These are phyloP conservation scores for Bauhinia variegata DNA, from an alignment of 306 rosid genomes.

Conservation along the genomic window DNA sequence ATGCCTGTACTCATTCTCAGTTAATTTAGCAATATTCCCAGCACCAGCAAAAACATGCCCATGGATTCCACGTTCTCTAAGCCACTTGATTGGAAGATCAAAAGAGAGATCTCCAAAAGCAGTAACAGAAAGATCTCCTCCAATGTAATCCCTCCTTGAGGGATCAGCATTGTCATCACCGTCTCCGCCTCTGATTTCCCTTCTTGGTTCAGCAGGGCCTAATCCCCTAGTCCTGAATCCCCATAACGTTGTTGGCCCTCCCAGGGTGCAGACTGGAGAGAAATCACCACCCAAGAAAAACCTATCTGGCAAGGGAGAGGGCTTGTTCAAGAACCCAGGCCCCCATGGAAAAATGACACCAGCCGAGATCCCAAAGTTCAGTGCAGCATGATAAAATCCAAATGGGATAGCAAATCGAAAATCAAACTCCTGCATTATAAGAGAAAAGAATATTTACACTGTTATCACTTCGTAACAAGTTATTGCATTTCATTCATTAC, in stretches of 20 bases:
- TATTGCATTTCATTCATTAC: constrained; percentile 25
- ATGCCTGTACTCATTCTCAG: constrained; percentile 71
- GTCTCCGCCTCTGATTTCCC: constrained; percentile 54
- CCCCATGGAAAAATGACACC: constrained; percentile 94
- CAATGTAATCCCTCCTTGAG: constrained; percentile 67
- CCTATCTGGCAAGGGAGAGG: constrained; percentile 87
- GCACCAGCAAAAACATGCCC: constrained; percentile 94
- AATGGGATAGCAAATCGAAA: constrained; percentile 85
- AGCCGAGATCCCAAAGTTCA: constrained; percentile 83
- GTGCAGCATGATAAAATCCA: constrained; percentile 79
- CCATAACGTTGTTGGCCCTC: constrained; percentile 85
- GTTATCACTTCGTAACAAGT: constrained; percentile 4
- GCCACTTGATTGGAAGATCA: constrained; percentile 83
- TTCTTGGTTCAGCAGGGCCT: constrained; percentile 83
- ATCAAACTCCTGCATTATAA: constrained; percentile 76
- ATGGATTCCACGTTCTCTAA: constrained; percentile 87
- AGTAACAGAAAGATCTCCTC: constrained; percentile 96
- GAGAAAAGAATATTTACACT: constrained; percentile 32
- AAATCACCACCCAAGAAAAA: constrained; percentile 96
- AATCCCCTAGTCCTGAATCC: constrained; percentile 92
- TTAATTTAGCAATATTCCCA: constrained; percentile 81
- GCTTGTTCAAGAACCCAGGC: constrained; percentile 71
- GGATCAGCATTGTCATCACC: constrained; percentile 52
- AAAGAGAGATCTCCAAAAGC: constrained; percentile 94
- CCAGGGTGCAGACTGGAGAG: constrained; percentile 88